phyloP scores from a whole-genome alignment of 2,329 filamentous ascomycete species.

The Neonectria coccinea region DNA sequence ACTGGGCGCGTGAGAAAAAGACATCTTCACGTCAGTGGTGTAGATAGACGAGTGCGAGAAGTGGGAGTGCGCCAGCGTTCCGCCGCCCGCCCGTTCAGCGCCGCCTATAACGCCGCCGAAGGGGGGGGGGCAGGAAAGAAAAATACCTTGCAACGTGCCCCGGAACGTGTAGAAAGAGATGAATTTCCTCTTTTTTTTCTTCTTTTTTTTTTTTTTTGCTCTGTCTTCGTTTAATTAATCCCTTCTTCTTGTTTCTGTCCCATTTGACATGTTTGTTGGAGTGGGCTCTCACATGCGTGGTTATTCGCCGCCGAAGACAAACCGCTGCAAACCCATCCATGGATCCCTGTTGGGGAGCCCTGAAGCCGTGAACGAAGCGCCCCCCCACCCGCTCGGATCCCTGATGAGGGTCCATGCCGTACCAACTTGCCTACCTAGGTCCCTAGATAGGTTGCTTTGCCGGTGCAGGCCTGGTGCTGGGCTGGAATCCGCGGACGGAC shows the following conservation, averaged over 20 bases:
- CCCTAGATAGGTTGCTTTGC: not conserved
- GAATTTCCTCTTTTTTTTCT: not conserved
- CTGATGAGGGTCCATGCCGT: not conserved
- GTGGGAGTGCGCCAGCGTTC: not conserved
- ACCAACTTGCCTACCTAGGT: not conserved
- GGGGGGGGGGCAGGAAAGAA: too few relatives aligned
- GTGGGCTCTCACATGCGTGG: not conserved
- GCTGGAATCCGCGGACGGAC: not conserved
- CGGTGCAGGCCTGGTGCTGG: too few relatives aligned
- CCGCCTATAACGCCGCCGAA: not conserved
- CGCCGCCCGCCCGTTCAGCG: not conserved
- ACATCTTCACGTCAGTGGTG: not conserved
- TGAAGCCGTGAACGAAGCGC: not conserved
- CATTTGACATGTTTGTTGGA: not conserved
- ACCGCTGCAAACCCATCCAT: not conserved
- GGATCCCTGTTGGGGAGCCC: not conserved
- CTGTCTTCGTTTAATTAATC: not conserved
- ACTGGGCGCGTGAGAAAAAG: not conserved
- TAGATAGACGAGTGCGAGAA: not conserved
- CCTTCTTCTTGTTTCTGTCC: conserved; percentile 3
- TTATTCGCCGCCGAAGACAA: not conserved
- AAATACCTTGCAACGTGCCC: not conserved
- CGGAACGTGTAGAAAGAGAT: not conserved
- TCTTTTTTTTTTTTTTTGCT: not conserved
- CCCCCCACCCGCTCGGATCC: not conserved